These are phyloP conservation scores for Sisymbrium irio DNA, from an alignment of 345 rosid species.

Conservation along the genomic window DNA sequence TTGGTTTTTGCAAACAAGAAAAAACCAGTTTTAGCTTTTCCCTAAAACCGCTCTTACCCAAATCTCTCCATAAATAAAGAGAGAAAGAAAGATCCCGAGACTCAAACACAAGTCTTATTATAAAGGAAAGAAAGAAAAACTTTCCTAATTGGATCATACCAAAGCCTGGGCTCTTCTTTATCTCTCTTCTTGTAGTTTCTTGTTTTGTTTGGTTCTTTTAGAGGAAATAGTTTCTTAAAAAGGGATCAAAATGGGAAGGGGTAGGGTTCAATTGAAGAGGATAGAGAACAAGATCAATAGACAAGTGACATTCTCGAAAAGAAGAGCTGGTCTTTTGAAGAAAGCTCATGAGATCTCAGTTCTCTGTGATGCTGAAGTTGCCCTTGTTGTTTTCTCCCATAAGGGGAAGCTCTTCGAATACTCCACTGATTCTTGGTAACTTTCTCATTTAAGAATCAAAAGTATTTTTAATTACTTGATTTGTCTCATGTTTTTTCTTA, in stretches of 20 bases:
- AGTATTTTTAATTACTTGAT: background rate
- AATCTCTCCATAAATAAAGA: conserved; percentile 37
- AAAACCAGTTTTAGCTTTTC: conserved; percentile 26
- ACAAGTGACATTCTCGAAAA: conserved; percentile 76
- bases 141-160: conserved; percentile 38
- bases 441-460: background rate
- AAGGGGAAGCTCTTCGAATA: conserved; percentile 78
- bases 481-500: background rate
- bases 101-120: conserved; percentile 23
- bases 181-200: conserved; percentile 30
- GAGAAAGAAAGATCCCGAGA: conserved; percentile 29
- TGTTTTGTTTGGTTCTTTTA: conserved; percentile 44
- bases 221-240: conserved; percentile 8
- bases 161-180: conserved; percentile 33
- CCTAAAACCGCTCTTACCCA: conserved; percentile 40
- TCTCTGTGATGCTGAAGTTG: conserved; percentile 76
- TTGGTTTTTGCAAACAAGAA: conserved; percentile 14
- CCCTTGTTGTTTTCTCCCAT: conserved; percentile 71
- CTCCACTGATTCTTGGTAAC: conserved; percentile 63
- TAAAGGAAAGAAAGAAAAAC: conserved; percentile 29
- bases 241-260: conserved; percentile 57
- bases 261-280: conserved; percentile 87
- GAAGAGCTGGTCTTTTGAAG: conserved; percentile 72
- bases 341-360: conserved; percentile 88
- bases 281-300: conserved; percentile 81